Conservation (phyloP, 164 flowering plant genomes). For the Malania oleifera region DNA sequence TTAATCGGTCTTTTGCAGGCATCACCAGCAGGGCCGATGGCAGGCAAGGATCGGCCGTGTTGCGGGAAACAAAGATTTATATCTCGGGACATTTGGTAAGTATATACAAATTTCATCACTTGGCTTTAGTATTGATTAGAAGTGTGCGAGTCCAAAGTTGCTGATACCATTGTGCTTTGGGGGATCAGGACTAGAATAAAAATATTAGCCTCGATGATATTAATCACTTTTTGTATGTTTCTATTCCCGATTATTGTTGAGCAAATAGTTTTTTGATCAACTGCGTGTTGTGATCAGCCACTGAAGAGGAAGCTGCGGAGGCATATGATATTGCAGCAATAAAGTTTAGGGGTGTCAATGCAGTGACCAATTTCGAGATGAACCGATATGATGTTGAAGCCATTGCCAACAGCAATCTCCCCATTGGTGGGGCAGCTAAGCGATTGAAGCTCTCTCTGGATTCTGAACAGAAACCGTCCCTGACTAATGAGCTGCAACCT, state of each 20-base stretch:
- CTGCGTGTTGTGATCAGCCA: conserved; percentile 35
- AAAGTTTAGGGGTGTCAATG: conserved; percentile 79
- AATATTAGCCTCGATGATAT: too few relatives aligned
- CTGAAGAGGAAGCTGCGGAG: conserved; percentile 93
- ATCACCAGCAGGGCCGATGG: conserved; percentile 95
- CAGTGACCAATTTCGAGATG: conserved; percentile 89
- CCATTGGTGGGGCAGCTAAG: conserved; percentile 73
- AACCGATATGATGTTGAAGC: conserved; percentile 74
- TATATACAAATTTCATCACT: neutral
- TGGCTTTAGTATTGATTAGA: neutral
- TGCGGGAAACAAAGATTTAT: conserved; percentile 85
- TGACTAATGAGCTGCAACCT: conserved; percentile 21
- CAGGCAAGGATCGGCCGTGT: conserved; percentile 93
- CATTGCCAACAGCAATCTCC: conserved; percentile 67
- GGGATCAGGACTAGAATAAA: too few relatives aligned
- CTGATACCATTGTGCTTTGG: too few relatives aligned
- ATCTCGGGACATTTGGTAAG: conserved; percentile 84
- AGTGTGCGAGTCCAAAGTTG: too few relatives aligned
- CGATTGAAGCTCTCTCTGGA: conserved; percentile 63
- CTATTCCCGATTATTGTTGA: too few relatives aligned
- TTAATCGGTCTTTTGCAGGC: conserved; percentile 45
- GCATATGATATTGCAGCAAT: conserved; percentile 92
- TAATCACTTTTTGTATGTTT: too few relatives aligned
- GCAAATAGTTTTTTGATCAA: neutral
- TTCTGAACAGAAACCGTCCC: conserved; percentile 31